Percentiles rank a stretch among this genome's conserved stretches.
phyloP scores from a whole-genome alignment of 2,329 filamentous ascomycete species.

The Trichoderma sp. region DNA sequence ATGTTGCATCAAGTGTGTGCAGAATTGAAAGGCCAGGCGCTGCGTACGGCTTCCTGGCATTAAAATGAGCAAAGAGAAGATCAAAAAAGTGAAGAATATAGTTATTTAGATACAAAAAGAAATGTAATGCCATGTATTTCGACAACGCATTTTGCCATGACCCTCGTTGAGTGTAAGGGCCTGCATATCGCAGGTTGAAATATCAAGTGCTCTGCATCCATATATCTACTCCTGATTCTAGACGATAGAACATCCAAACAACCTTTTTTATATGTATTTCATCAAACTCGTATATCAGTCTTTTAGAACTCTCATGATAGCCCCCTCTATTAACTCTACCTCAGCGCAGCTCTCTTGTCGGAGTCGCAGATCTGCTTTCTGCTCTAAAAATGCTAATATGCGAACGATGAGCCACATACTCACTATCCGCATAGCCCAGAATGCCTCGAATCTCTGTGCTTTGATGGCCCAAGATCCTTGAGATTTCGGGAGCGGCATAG shows the following conservation, averaged over 20 bases:
- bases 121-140: background rate
- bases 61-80: background rate
- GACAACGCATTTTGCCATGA: background rate
- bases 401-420: constrained; percentile 88
- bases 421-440: constrained; percentile 89
- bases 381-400: constrained; percentile 76
- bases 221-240: too few relatives aligned
- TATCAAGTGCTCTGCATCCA: background rate
- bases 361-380: constrained; percentile 59
- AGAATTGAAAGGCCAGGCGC: background rate
- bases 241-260: too few relatives aligned
- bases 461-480: constrained; percentile 79
- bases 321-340: background rate
- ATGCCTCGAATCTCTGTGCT: constrained; percentile 79
- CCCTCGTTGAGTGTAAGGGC: background rate
- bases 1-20: background rate
- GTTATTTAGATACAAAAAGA: background rate
- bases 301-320: background rate
- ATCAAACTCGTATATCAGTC: background rate
- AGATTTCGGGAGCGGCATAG: constrained; percentile 85
- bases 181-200: background rate
- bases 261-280: background rate
- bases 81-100: too few relatives aligned
- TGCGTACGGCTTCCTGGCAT: background rate
- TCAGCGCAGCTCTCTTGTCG: constrained; percentile 39